Base-by-base conservation (phyloP, 2,329 filamentous ascomycete species). In the Colletotrichum scovillei region DNA sequence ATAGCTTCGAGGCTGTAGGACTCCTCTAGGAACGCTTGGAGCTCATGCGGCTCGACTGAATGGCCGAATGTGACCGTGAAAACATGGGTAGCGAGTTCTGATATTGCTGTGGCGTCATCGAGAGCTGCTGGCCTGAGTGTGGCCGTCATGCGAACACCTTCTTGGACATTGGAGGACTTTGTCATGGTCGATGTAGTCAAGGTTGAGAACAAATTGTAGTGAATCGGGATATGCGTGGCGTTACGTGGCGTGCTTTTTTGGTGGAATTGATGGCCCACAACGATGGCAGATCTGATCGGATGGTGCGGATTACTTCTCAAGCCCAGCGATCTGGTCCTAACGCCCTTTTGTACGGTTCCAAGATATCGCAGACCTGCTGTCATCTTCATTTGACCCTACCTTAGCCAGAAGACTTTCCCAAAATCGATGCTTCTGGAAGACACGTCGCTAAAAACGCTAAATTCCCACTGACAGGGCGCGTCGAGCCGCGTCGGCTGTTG, bases 61-160 rank as follows among this genome's bases (percentile, higher is more conserved):
- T 85, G 81, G 1, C 84, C 85, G 75, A 87, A 87, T 3, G 83
- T 82, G 24, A 74, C 62, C 24, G 78, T 71, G 74, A 87, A 87
- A 60, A 84, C 80, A 42, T 78, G 71, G 0, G 78, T 72, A 28
- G 82, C 84, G 1, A 86, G 78, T 5, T 77, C 63, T 24, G 79
- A 75, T 57, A 87, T 82, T 46, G 74, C 72, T 0, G 65, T 46
- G 8, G 76, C 76, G 59, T 85, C 83, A 1, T 49, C 46, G 9
- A 66, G 32, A 7, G 24, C 53, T 5, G 71, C 71, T 22, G 67
- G 26, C 26, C 71, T 63, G 6, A 71, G 38, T 3, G 35, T 16
- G n/a, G 63, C 30, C 4, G 49, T 22, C 16, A 32, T 49, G 24
- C 55, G 49, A 24, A 16, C 24, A 32, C 19, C 11, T 19, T 35